Base-by-base conservation (phyloP, 768 basidiomycete genomes). In the Collybia sp. region DNA sequence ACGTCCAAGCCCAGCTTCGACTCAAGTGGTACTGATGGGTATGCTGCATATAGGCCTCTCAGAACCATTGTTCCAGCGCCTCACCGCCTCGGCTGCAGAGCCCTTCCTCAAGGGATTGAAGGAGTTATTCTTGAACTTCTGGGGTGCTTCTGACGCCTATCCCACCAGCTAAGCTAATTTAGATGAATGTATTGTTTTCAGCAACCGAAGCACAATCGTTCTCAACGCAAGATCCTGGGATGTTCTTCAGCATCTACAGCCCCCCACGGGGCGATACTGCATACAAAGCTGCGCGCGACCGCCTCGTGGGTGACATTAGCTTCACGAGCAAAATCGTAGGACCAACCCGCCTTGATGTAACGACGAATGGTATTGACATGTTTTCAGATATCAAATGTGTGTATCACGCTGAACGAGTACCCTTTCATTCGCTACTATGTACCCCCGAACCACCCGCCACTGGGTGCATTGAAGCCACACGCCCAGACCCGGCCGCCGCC, bases 341-440 rank as follows among this genome's bases (percentile, higher is more conserved):
- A 64, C 25, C 25, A 25, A 25, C 8, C 25, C 8, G 8, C 25
- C 8, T 3, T 8, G 8, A 25, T 25, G 25, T 25, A 25, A 25
- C 8, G n/a, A 25, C 25, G 3, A 8, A 25, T 25, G 25, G 25
- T 25, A 25, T 25, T 25, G 25, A 25, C 45, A 35, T 41, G 34
- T 35, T 32, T 38, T 40, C 56, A 88, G 93, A 85, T 99, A 52
- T 64, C 91, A 19, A 96, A 97, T 56, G 66, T 94, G 3, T 91
- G 93, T 63, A 85, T 96, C 12, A 81, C 90, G 0, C 66, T 98
- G 20, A 87, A 92, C 56, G 96, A 99, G 61, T 90, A 85, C 57
- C 96, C 96, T 0, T 86, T 80, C 60, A 85, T 98, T 53, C 86
- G 95, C 30, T 98, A 95, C 67, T 97, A 96, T 61, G 68, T 88